A percentile compares a stretch with the other conserved stretches of the same genome.
Conservation (phyloP, 345 rosid species). For the Gossypium sturtianum region DNA sequence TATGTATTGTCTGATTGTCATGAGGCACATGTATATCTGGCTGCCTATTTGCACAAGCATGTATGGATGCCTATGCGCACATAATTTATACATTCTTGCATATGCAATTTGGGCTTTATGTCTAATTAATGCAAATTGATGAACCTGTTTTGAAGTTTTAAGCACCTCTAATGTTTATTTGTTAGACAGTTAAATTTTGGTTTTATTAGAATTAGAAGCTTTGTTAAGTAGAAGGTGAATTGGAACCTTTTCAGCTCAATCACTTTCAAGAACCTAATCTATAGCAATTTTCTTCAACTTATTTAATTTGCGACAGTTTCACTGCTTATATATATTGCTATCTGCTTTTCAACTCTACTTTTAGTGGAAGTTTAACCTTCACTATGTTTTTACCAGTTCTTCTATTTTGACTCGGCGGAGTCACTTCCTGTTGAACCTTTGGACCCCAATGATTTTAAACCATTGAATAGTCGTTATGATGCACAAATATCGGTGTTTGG, state of each 20-base stretch:
- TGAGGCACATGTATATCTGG: neutral
- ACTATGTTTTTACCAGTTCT: neutral
- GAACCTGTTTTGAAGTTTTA: neutral
- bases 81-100: neutral
- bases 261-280: neutral
- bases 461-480: constrained; percentile 1
- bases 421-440: constrained; percentile 6
- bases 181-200: neutral
- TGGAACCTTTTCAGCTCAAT: neutral
- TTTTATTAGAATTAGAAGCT: neutral
- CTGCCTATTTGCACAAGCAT: neutral
- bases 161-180: neutral
- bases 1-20: neutral
- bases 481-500: constrained; percentile 8
- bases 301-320: neutral
- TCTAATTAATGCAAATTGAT: neutral
- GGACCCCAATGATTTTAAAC: constrained; percentile 10
- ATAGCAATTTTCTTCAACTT: neutral
- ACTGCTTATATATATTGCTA: neutral
- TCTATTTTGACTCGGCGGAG: constrained; percentile 5
- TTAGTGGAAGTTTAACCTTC: neutral
- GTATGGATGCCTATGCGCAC: neutral
- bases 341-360: neutral
- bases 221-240: neutral
- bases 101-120: neutral